Base-by-base conservation (phyloP, 2,329 filamentous ascomycete genomes). In the Talaromyces amestolkiae region DNA sequence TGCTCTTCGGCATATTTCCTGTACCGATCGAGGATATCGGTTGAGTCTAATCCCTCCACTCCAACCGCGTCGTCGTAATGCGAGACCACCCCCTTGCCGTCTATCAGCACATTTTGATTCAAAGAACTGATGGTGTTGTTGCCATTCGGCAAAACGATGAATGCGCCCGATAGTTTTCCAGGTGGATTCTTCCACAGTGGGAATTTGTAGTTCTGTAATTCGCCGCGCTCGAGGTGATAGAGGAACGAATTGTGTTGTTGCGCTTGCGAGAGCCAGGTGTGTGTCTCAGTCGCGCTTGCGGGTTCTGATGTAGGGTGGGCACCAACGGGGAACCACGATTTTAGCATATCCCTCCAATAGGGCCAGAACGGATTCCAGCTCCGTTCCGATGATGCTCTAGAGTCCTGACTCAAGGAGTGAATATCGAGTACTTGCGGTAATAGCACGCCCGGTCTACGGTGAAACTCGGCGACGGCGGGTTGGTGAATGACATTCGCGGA, bases 401-500 rank as follows among this genome's bases (percentile, higher is more conserved):
- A 65, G 1, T 70, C 63, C 41, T 71, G 70, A n/a, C 68, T 65
- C 49, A 65, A 61, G 6, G 66, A 65, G 27, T 68, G 56, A 24
- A 76, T 39, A 58, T 86, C 85, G 3, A 85, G 84, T 22, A 85
- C 78, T 71, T 86, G 87, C 3, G 85, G 82, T 59, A 82, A 77
- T 22, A 85, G 78, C 19, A 82, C 81, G 5, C 82, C 83, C 9
- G 83, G 76, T 65, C 85, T 84, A 70, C 81, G 82, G 69, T 87
- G 85, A 19, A 87, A 76, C 75, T 83, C 82, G 58, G 80, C 80
- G 37, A 86, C 81, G 11, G 84, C 78, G 15, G 84, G 84, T 58
- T 85, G 83, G 67, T 87, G 87, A 68, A 87, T 76, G 24, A 87
- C 78, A 67, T 87, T 86, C 59, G 84, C 84, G 2, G 83, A 84